These are phyloP conservation scores for Xylaria telfairii DNA, from an alignment of 495 filamentous ascomycete genomes.

Conservation along the genomic window DNA sequence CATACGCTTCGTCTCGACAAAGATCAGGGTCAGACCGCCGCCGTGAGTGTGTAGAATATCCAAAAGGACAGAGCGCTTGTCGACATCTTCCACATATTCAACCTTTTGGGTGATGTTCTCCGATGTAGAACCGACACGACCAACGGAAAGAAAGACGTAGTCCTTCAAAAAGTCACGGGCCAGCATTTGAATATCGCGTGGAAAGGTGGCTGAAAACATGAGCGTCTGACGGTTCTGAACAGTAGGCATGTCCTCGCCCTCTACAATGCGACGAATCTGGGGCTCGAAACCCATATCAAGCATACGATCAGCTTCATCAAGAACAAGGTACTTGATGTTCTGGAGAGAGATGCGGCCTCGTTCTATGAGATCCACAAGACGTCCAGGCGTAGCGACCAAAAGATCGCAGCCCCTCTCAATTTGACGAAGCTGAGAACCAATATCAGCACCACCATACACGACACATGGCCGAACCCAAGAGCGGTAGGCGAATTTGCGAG, in stretches of 20 bases:
- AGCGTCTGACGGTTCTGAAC: conserved; percentile 90
- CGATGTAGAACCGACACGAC: conserved; percentile 98
- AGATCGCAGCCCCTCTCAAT: conserved; percentile 98
- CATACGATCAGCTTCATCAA: conserved; percentile 99
- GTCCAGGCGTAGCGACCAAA: conserved; percentile 94
- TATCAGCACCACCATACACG: conserved; percentile 98
- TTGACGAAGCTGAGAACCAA: conserved; percentile 92
- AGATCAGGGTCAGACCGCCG: conserved; percentile 91
- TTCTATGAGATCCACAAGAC: conserved; percentile 97
- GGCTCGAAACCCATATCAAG: conserved; percentile 99
- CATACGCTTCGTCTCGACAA: conserved; percentile 99
- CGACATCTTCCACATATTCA: conserved; percentile 94
- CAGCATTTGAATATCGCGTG: conserved; percentile 98
- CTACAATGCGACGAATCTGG: conserved; percentile 97
- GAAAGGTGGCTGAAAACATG: conserved; percentile 99
- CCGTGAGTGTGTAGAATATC: conserved; percentile 97
- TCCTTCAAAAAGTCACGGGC: conserved; percentile 97
- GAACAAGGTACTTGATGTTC: conserved; percentile 98
- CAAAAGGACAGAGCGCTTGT: conserved; percentile 96
- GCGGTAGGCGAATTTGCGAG: conserved; percentile 97
- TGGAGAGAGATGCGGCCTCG: conserved; percentile 94
- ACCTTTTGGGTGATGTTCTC: conserved; percentile 99
- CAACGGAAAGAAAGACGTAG: conserved; percentile 97
- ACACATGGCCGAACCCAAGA: conserved; percentile 99
- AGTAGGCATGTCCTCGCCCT: conserved; percentile 95